phyloP scores from a whole-genome alignment of 1,284 basidiomycete genomes.

The Inonotus hispidus region DNA sequence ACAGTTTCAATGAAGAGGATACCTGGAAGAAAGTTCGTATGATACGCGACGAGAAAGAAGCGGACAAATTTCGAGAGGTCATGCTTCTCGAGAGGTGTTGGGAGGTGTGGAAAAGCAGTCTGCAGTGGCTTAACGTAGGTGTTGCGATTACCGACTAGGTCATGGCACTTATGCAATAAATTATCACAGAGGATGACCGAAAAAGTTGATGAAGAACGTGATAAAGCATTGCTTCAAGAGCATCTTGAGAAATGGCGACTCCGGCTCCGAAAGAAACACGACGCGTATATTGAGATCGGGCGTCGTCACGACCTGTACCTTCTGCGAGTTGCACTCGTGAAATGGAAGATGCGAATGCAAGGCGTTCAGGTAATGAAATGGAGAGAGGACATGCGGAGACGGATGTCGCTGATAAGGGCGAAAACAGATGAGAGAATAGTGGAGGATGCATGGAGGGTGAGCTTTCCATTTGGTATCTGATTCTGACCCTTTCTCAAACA shows the following conservation, averaged over 20 bases:
- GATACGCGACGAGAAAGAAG: slow-evolving; percentile 61
- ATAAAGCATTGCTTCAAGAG: slow-evolving; percentile 19
- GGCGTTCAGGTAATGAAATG: slow-evolving; percentile 10
- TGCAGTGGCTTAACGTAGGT: slow-evolving; percentile 66
- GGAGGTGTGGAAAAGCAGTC: slow-evolving; percentile 64
- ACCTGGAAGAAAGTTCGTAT: slow-evolving; percentile 72
- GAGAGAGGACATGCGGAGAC: slow-evolving; percentile 19
- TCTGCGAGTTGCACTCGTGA: not conserved
- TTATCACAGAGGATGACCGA: slow-evolving; percentile 9
- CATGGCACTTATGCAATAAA: not conserved
- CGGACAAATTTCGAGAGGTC: slow-evolving; percentile 61
- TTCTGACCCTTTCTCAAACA: not conserved
- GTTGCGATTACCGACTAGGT: not conserved
- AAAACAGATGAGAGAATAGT: slow-evolving; percentile 16
- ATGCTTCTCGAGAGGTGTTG: slow-evolving; percentile 61
- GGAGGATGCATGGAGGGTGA: slow-evolving; percentile 19
- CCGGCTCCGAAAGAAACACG: not conserved
- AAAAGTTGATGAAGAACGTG: slow-evolving; percentile 24
- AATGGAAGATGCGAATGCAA: slow-evolving; percentile 16
- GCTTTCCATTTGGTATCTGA: not conserved
- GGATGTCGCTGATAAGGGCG: slow-evolving; percentile 18
- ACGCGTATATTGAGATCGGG: slow-evolving; percentile 4
- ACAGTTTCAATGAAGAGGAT: slow-evolving; percentile 47
- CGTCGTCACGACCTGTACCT: slow-evolving; percentile 7
- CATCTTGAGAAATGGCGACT: slow-evolving; percentile 17